Evolutionary conservation across 345 rosid species (phyloP).

Genomic region (Pelargonium nanum): DNA sequence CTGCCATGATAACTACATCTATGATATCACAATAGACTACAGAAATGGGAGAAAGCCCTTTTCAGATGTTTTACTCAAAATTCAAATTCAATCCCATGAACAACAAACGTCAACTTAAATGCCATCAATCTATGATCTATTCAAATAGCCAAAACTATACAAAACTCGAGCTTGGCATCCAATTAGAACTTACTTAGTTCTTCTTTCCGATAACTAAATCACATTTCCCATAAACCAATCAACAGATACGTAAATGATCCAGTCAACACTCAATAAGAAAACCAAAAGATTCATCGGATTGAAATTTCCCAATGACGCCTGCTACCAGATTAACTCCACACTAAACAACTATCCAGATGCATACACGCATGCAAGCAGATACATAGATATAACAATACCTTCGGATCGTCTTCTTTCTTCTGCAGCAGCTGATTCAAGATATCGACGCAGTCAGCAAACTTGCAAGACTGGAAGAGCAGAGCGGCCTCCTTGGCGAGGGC

Average conservation of each 20-base stretch:
- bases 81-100: background rate
- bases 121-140: background rate
- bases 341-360: background rate
- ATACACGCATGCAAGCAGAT: too few relatives aligned
- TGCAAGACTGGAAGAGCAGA: slow-evolving; percentile 58
- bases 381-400: slow-evolving; percentile 27
- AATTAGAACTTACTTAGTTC: too few relatives aligned
- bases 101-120: too few relatives aligned
- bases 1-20: too few relatives aligned
- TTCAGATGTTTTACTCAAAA: background rate
- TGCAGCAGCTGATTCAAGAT: slow-evolving; percentile 50
- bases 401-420: slow-evolving; percentile 67
- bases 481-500: slow-evolving; percentile 74
- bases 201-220: too few relatives aligned
- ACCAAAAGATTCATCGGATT: background rate
- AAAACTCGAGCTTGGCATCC: background rate
- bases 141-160: background rate
- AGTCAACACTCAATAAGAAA: background rate
- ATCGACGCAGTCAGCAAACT: slow-evolving; percentile 62
- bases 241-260: background rate
- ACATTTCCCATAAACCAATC: too few relatives aligned
- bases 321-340: too few relatives aligned
- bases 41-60: background rate
- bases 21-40: background rate
- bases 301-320: background rate